phyloP scores from a whole-genome alignment of 2,329 filamentous ascomycete genomes.

The Xylaria sp. region DNA sequence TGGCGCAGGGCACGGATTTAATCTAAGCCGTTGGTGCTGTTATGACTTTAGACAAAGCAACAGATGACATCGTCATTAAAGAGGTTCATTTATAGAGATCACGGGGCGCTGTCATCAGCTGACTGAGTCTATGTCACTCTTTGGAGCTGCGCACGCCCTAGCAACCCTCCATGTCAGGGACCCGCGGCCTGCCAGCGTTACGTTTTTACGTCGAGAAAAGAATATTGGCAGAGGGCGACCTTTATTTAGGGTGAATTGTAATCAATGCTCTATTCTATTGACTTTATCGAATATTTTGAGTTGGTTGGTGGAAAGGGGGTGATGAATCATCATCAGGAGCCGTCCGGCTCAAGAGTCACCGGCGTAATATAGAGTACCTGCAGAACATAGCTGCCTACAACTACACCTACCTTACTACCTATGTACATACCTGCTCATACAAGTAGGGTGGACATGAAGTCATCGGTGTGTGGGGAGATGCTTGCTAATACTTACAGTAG shows the following conservation, averaged over 20 bases:
- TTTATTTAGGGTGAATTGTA: constrained; percentile 2
- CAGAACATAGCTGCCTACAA: no score
- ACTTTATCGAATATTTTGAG: not conserved
- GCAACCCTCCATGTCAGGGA: not conserved
- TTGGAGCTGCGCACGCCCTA: constrained; percentile 15
- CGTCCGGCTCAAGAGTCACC: constrained; percentile 19
- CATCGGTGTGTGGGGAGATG: constrained; percentile 21
- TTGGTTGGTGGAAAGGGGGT: constrained; percentile 1
- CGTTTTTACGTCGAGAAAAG: not conserved
- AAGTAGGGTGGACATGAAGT: constrained; percentile 4
- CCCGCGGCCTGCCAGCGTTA: constrained; percentile 15
- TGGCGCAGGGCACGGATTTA: constrained; percentile 3
- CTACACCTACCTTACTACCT: no score
- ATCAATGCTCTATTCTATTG: not conserved
- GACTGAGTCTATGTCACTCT: constrained; percentile 28
- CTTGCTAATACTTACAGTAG: not conserved
- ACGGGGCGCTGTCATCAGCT: constrained; percentile 34
- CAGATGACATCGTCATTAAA: constrained; percentile 14
- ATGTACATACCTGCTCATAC: not conserved
- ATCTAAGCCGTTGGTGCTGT: not conserved
- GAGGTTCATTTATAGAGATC: constrained; percentile 14
- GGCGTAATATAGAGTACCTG: not conserved
- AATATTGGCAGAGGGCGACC: not conserved
- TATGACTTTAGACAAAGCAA: constrained; percentile 16
- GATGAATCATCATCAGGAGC: constrained; percentile 34